A percentile compares a stretch with the other conserved stretches of the same genome.
Evolutionary conservation across 2,329 filamentous ascomycete genomes (phyloP).

Genomic region (Fusarium begoniae): DNA sequence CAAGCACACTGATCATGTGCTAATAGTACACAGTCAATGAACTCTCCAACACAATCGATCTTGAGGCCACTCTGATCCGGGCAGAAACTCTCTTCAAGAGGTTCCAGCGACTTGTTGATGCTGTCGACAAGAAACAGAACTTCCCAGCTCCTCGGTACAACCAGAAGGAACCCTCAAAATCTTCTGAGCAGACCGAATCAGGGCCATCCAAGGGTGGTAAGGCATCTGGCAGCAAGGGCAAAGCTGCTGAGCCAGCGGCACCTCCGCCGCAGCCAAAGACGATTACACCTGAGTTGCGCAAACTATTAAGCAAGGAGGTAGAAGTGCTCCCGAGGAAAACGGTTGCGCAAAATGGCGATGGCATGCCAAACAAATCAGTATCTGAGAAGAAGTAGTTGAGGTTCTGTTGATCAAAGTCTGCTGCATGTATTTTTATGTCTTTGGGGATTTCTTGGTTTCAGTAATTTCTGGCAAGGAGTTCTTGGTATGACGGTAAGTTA

Average conservation of each 20-base stretch:
- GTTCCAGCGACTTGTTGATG: conserved; percentile 89
- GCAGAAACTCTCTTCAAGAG: conserved; percentile 89
- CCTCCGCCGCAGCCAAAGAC: conserved; percentile 52
- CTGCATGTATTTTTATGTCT: conserved; percentile 23
- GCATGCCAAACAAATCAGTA: conserved; percentile 45
- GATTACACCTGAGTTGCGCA: conserved; percentile 66
- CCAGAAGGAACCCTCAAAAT: conserved; percentile 23
- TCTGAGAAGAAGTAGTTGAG: not conserved
- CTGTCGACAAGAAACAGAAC: conserved; percentile 89
- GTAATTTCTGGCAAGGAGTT: conserved; percentile 29
- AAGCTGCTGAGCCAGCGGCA: conserved; percentile 48
- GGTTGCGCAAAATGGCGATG: conserved; percentile 49
- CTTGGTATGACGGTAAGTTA: not conserved
- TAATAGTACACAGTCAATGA: conserved; percentile 78
- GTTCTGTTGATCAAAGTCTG: not conserved
- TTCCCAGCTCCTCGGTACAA: conserved; percentile 68
- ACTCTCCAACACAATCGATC: conserved; percentile 90
- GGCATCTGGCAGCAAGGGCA: conserved; percentile 47
- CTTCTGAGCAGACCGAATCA: conserved; percentile 21
- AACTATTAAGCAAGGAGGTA: conserved; percentile 60
- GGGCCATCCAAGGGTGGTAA: conserved; percentile 24
- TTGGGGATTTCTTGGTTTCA: not conserved
- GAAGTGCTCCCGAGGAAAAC: conserved; percentile 53
- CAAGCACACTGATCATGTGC: not conserved
- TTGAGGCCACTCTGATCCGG: conserved; percentile 84